These are phyloP conservation scores for Saraca asoca DNA, from an alignment of 331 rosid genomes.

Conservation along the genomic window DNA sequence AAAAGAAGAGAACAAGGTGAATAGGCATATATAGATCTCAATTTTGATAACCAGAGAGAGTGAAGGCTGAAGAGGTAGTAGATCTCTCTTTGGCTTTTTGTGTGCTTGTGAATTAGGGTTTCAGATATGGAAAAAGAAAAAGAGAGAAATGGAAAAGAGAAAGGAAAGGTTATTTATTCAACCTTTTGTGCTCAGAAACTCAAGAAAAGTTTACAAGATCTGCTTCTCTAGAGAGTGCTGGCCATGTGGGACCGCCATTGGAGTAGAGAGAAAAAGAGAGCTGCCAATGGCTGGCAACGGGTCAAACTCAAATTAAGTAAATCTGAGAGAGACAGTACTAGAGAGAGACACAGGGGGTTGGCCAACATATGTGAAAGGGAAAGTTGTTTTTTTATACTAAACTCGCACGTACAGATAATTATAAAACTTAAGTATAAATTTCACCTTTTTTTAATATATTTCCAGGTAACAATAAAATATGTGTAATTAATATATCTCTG, in stretches of 20 bases:
- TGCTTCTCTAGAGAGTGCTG: constrained; percentile 40
- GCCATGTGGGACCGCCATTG: constrained; percentile 60
- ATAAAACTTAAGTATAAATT: too few species aligned
- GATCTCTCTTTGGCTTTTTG: neutral
- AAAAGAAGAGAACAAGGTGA: constrained; percentile 65
- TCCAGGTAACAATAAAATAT: too few species aligned
- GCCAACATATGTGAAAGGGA: too few species aligned
- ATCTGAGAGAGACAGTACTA: constrained; percentile 55
- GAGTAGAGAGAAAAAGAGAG: constrained; percentile 52
- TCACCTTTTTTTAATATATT: too few species aligned
- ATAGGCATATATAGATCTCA: constrained; percentile 37
- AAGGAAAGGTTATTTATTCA: constrained; percentile 41
- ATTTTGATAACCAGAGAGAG: constrained; percentile 29
- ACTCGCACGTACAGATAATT: too few species aligned
- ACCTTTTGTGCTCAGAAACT: constrained; percentile 31
- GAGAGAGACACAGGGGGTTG: constrained; percentile 24
- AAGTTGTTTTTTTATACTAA: too few species aligned
- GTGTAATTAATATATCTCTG: too few species aligned
- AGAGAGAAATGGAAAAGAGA: constrained; percentile 28
- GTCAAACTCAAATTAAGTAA: constrained; percentile 82
- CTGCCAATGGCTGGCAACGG: constrained; percentile 78
- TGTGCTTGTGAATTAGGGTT: constrained; percentile 50
- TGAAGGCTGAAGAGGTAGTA: constrained; percentile 8
- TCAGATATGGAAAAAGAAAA: constrained; percentile 30
- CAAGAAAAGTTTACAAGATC: constrained; percentile 33